A percentile compares a stretch with the other conserved stretches of the same genome.
Conservation (phyloP, 495 filamentous ascomycete species). For the Podospora pseudopauciseta region DNA sequence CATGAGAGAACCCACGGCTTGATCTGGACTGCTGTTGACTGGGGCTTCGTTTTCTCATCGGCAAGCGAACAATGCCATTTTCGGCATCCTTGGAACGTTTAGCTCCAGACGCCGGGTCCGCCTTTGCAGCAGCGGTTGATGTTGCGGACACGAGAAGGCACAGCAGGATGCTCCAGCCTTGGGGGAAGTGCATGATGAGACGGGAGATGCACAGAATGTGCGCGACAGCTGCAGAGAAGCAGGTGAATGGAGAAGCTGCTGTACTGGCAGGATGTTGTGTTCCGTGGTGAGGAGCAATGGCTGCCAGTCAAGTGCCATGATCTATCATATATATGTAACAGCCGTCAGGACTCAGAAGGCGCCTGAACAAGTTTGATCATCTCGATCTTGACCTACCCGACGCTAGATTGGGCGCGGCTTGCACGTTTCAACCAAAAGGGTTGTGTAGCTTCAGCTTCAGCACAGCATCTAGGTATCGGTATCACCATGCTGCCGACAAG, state of each 20-base stretch:
- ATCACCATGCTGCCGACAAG: background rate
- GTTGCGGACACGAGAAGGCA: background rate
- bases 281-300: background rate
- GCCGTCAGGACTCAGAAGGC: background rate
- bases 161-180: conserved; percentile 1
- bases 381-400: background rate
- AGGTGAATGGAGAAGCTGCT: background rate
- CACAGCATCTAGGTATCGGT: background rate
- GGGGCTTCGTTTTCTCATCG: conserved; percentile 4
- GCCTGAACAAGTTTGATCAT: background rate
- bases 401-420: background rate
- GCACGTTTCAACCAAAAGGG: background rate
- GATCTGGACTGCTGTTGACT: background rate
- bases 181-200: background rate
- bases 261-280: background rate
- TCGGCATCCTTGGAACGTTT: background rate
- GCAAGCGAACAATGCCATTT: conserved; percentile 1
- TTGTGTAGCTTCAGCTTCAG: background rate
- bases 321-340: background rate
- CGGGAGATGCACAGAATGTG: background rate
- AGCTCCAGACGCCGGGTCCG: background rate
- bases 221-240: background rate
- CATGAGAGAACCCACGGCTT: background rate
- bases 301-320: background rate
- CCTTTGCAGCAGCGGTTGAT: conserved; percentile 1